These are phyloP conservation scores for Tricholoma sp. DNA, from an alignment of 768 basidiomycete species.

Conservation along the genomic window DNA sequence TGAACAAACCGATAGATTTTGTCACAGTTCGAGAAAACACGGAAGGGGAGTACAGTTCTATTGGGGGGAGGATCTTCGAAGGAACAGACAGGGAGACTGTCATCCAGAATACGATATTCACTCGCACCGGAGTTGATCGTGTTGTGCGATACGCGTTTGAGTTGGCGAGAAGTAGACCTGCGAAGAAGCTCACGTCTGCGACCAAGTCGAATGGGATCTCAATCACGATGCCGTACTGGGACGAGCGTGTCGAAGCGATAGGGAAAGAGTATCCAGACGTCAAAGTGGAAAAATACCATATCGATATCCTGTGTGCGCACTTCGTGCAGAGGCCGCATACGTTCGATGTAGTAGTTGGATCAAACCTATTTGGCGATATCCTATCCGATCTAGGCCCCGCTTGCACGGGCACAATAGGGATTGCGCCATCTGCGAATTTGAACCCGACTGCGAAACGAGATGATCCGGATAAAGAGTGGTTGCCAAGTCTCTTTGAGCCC, in stretches of 20 bases:
- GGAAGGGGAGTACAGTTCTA: slow-evolving; percentile 52
- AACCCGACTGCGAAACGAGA: slow-evolving; percentile 30
- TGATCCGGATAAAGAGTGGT: slow-evolving; percentile 32
- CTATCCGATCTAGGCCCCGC: slow-evolving; percentile 53
- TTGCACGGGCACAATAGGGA: slow-evolving; percentile 50
- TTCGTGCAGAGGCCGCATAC: slow-evolving; percentile 44
- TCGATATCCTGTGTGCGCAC: slow-evolving; percentile 45
- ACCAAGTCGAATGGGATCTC: slow-evolving; percentile 50
- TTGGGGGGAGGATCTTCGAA: slow-evolving; percentile 38
- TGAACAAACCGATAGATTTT: slow-evolving; percentile 41
- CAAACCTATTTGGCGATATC: slow-evolving; percentile 53
- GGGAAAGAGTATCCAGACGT: slow-evolving; percentile 49
- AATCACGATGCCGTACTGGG: slow-evolving; percentile 46
- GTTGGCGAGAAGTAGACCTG: slow-evolving; percentile 41
- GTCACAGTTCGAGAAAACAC: slow-evolving; percentile 53
- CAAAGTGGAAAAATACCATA: slow-evolving; percentile 41
- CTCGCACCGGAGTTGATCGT: slow-evolving; percentile 41
- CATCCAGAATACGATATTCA: slow-evolving; percentile 45
- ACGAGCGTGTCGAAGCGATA: slow-evolving; percentile 41
- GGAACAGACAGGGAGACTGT: slow-evolving; percentile 36
- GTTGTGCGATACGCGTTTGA: slow-evolving; percentile 52
- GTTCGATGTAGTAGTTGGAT: slow-evolving; percentile 52
- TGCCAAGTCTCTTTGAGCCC: slow-evolving; percentile 50
- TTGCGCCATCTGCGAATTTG: slow-evolving; percentile 49
- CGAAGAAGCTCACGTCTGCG: slow-evolving; percentile 46